phyloP scores from a whole-genome alignment of 2,329 filamentous ascomycete genomes.

The Phialemoniopsis sp. region DNA sequence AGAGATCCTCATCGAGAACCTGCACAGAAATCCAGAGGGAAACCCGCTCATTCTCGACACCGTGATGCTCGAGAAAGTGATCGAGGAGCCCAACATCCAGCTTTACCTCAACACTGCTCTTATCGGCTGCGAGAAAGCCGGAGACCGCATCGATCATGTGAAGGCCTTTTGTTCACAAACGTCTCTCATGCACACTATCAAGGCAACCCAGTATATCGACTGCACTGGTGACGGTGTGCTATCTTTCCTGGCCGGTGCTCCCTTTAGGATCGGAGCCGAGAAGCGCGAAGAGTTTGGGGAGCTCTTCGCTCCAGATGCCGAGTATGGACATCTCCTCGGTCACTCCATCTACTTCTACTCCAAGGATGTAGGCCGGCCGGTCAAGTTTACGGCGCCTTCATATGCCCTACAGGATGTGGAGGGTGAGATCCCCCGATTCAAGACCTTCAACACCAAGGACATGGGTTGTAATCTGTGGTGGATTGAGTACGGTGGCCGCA shows the following conservation, averaged over 20 bases:
- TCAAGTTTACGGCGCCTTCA: slow-evolving; percentile 15
- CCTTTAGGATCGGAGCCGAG: slow-evolving; percentile 16
- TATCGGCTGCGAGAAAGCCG: slow-evolving; percentile 14
- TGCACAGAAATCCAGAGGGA: slow-evolving; percentile 17
- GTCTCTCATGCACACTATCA: slow-evolving; percentile 16
- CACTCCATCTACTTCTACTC: slow-evolving; percentile 20
- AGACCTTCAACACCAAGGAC: slow-evolving; percentile 16
- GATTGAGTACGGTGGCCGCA: slow-evolving; percentile 17
- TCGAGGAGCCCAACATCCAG: slow-evolving; percentile 14
- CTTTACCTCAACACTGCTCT: slow-evolving; percentile 17
- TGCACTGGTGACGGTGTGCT: slow-evolving; percentile 17
- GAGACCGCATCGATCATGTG: slow-evolving; percentile 12
- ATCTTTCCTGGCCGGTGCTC: slow-evolving; percentile 16
- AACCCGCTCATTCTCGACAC: slow-evolving; percentile 18
- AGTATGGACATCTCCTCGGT: slow-evolving; percentile 18
- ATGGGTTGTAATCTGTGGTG: slow-evolving; percentile 19
- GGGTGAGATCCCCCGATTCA: slow-evolving; percentile 15
- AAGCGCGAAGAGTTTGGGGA: slow-evolving; percentile 16
- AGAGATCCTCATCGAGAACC: slow-evolving; percentile 17
- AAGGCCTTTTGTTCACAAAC: slow-evolving; percentile 17
- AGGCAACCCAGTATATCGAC: slow-evolving; percentile 19
- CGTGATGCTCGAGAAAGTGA: slow-evolving; percentile 16
- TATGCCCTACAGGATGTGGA: slow-evolving; percentile 17
- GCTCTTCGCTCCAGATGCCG: slow-evolving; percentile 14
- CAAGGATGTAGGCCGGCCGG: slow-evolving; percentile 14